Conservation (phyloP, 2,329 filamentous ascomycete genomes). For the Ophiocordyceps unilateralis region DNA sequence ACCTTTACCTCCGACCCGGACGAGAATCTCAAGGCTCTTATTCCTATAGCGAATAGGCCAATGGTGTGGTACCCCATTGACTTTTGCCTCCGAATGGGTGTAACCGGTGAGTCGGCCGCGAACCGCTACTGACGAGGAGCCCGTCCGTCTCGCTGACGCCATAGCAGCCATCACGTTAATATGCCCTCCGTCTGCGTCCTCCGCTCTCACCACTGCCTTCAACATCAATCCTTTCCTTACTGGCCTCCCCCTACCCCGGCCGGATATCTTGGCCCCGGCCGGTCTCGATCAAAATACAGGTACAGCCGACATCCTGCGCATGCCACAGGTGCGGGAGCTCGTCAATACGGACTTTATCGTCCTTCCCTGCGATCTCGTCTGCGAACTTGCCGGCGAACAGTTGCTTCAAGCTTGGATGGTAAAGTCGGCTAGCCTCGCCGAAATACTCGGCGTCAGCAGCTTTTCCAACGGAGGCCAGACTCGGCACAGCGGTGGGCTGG, state of each 20-base stretch:
- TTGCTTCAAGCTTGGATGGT: slow-evolving; percentile 89
- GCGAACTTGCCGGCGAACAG: slow-evolving; percentile 68
- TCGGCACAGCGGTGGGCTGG: slow-evolving; percentile 56
- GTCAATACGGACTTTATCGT: slow-evolving; percentile 79
- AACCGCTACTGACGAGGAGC: background rate
- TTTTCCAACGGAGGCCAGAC: slow-evolving; percentile 20
- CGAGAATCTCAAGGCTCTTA: slow-evolving; percentile 65
- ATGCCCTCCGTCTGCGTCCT: slow-evolving; percentile 45
- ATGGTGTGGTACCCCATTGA: slow-evolving; percentile 87
- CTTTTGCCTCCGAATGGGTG: slow-evolving; percentile 67
- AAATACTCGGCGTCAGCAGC: slow-evolving; percentile 32
- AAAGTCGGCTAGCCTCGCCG: slow-evolving; percentile 52
- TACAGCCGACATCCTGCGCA: slow-evolving; percentile 72
- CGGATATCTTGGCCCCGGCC: slow-evolving; percentile 59
- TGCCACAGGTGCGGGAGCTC: slow-evolving; percentile 63
- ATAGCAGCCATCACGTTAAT: slow-evolving; percentile 43
- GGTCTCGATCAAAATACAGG: slow-evolving; percentile 69
- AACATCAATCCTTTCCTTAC: slow-evolving; percentile 67
- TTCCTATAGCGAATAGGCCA: slow-evolving; percentile 68
- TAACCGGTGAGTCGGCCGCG: slow-evolving; percentile 40
- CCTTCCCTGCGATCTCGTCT: slow-evolving; percentile 84
- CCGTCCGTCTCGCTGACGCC: slow-evolving; percentile 7
- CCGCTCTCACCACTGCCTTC: slow-evolving; percentile 51
- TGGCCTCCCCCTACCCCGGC: slow-evolving; percentile 52
- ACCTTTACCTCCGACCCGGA: slow-evolving; percentile 69